Evolutionary conservation across 768 basidiomycete species (phyloP).

Genomic region (Ramaria sp.): DNA sequence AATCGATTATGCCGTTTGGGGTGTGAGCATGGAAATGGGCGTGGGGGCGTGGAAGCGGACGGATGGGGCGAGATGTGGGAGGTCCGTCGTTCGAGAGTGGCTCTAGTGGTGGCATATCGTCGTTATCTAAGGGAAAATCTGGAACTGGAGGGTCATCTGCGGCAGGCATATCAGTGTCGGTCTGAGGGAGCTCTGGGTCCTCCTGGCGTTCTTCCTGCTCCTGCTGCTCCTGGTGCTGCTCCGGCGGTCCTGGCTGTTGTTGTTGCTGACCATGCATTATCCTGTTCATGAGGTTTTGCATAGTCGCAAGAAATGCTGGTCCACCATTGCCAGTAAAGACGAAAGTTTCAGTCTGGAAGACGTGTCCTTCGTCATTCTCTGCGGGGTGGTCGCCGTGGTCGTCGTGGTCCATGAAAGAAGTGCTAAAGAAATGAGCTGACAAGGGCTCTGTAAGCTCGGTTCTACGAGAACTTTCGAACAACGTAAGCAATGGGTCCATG

Average conservation of each 20-base stretch:
- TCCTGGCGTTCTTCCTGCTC: neutral
- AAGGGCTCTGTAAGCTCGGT: neutral
- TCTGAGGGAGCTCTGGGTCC: neutral
- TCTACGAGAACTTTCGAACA: neutral
- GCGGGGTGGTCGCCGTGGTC: neutral
- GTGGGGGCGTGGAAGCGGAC: conserved; percentile 40
- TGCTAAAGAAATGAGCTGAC: neutral
- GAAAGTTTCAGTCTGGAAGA: conserved; percentile 1
- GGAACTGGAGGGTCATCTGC: neutral
- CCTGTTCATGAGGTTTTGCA: conserved; percentile 4
- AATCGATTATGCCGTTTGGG: conserved; percentile 12
- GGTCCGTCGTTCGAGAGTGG: conserved; percentile 46
- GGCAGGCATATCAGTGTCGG: neutral
- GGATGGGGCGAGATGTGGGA: conserved; percentile 45
- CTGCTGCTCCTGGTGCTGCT: neutral
- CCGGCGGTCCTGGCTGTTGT: neutral
- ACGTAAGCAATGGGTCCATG: neutral
- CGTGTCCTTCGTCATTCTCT: neutral
- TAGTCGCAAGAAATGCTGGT: conserved; percentile 1
- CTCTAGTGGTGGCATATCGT: conserved; percentile 20
- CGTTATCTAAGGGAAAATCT: neutral
- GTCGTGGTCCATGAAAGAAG: neutral
- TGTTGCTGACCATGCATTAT: neutral
- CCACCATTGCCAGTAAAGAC: conserved; percentile 1
- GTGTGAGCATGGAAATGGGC: conserved; percentile 16